Percentiles rank a stretch among this genome's conserved stretches.
Evolutionary conservation across 805 yeast species (phyloP).

Genomic region (Komagataella pseudopastoris): DNA sequence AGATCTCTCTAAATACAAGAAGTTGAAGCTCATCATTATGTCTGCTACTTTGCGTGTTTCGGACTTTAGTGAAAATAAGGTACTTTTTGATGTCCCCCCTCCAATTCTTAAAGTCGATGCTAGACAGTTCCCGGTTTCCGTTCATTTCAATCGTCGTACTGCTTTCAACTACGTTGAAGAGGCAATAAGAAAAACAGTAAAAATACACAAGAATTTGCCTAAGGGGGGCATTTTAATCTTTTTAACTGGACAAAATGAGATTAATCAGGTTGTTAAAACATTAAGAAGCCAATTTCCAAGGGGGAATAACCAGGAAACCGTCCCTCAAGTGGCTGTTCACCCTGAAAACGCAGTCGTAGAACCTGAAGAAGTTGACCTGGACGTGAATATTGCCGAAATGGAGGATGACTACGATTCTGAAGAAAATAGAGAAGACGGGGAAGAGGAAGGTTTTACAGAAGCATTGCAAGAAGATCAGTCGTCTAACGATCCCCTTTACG

Average conservation of each 20-base stretch:
- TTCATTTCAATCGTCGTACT: constrained; percentile 80
- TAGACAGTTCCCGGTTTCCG: constrained; percentile 86
- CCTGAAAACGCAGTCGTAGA: constrained; percentile 60
- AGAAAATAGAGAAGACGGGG: constrained; percentile 39
- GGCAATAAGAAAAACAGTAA: constrained; percentile 71
- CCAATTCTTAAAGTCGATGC: constrained; percentile 87
- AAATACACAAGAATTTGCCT: constrained; percentile 77
- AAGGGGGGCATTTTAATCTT: constrained; percentile 90
- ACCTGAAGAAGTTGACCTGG: constrained; percentile 78
- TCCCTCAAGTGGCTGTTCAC: constrained; percentile 32
- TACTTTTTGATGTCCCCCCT: constrained; percentile 59
- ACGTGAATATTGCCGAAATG: constrained; percentile 28
- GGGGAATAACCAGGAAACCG: constrained; percentile 19
- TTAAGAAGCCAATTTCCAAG: constrained; percentile 60
- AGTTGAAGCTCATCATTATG: constrained; percentile 81
- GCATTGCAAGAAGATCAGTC: constrained; percentile 56
- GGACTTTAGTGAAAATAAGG: constrained; percentile 77
- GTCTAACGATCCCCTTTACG: constrained; percentile 69
- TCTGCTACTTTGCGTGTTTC: constrained; percentile 92
- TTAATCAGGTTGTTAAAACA: constrained; percentile 57
- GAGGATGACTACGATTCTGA: constrained; percentile 28
- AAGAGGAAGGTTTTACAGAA: constrained; percentile 64
- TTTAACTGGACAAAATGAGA: constrained; percentile 92
- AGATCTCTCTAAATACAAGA: constrained; percentile 36
- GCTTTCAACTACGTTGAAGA: constrained; percentile 72